A percentile compares a stretch with the other conserved stretches of the same genome.
Conservation (phyloP, 176 grass and related monocot genomes). For the Ampelocalamus luodianensis region DNA sequence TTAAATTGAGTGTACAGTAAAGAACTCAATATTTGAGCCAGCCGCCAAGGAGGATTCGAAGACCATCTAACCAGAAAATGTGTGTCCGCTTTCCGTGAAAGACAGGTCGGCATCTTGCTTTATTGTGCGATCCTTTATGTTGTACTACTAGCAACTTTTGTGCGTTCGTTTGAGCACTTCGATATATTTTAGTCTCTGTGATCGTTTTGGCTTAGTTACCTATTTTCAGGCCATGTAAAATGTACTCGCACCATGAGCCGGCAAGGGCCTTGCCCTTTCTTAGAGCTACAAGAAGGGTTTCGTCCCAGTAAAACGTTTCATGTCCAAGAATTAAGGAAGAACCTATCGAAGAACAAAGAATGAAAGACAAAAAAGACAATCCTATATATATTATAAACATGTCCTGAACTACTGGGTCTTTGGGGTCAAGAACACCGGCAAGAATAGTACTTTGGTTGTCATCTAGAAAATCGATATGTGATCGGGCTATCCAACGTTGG, state of each 20-base stretch:
- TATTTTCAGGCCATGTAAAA: neutral
- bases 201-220: neutral
- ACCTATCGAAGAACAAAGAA: too few relatives aligned
- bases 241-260: neutral
- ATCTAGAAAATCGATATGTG: too few relatives aligned
- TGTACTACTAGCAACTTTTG: too few relatives aligned
- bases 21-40: neutral
- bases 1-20: too few relatives aligned
- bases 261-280: neutral
- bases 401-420: too few relatives aligned
- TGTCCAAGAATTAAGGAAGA: too few relatives aligned
- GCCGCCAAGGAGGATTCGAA: constrained; percentile 8
- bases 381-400: too few relatives aligned
- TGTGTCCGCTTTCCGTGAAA: neutral
- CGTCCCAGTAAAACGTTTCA: too few relatives aligned
- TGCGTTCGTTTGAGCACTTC: neutral
- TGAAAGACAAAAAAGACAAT: too few relatives aligned
- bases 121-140: neutral
- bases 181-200: neutral
- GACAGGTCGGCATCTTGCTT: neutral
- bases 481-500: too few relatives aligned
- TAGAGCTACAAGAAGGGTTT: neutral
- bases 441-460: too few relatives aligned
- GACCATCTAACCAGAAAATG: neutral
- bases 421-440: too few relatives aligned